Percentiles rank a stretch among this genome's conserved stretches.
Evolutionary conservation across 73 alveolate genomes (phyloP).

Genomic region (Tetrahymena thermophila): DNA sequence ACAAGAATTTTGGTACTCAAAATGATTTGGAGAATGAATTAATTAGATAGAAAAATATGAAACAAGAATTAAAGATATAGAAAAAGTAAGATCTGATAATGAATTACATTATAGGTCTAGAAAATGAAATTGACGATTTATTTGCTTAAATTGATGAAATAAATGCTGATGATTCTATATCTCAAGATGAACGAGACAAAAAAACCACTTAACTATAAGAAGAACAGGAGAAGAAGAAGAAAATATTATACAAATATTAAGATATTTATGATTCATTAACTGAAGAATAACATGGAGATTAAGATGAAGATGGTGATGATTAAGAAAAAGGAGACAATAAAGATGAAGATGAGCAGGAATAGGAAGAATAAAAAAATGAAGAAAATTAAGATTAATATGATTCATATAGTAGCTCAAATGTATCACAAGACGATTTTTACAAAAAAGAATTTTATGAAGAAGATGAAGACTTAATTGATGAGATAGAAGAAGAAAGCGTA

Average conservation of each 20-base stretch:
- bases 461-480: background rate
- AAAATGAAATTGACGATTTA: background rate
- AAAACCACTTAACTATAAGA: background rate
- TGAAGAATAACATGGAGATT: background rate
- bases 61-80: background rate
- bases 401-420: background rate
- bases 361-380: background rate
- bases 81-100: background rate
- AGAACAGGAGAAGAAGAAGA: background rate
- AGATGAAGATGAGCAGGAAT: background rate
- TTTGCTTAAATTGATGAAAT: background rate
- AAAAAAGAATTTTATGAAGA: background rate
- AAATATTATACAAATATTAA: background rate
- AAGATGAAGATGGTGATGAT: background rate
- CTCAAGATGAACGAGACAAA: background rate
- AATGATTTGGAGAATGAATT: background rate
- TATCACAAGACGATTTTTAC: background rate
- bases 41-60: background rate
- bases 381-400: background rate
- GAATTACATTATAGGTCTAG: background rate
- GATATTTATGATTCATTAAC: background rate
- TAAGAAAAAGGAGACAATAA: background rate
- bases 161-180: background rate
- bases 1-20: background rate
- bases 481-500: background rate